Base-by-base conservation (phyloP, 257 asterid species). In the Thymus quinquecostatus region DNA sequence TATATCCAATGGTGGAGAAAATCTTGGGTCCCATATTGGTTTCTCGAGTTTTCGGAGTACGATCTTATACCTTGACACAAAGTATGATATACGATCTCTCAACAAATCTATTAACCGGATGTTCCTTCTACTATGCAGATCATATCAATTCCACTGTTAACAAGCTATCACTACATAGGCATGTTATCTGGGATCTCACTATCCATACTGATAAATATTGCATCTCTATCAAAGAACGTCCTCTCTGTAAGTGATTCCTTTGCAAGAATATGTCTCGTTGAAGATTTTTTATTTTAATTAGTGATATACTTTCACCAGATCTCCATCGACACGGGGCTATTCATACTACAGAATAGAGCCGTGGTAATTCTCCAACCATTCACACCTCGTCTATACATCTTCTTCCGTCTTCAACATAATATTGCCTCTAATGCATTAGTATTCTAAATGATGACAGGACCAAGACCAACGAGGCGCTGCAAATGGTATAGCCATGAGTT, bases 381-480 rank as follows among this genome's bases (percentile, higher is more conserved):
- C 21, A 21, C 21, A 21, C 21, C 21, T 21, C 21, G 21, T 21
- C 21, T 21, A 21, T 21, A 21, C 21, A 21, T 21, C 21, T 21
- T 21, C 21, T 21, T 21, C 21, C 5, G 5, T 3, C 5, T 36
- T 36, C 40, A 6, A 36, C 21, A 21, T 21, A 21, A 21, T 21
- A 21, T 21, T 21, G 21, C 21, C 21, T 21, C 21, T 21, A 21
- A 21, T 21, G 21, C 21, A 21, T 21, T 21, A 21, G 21, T 21
- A 21, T 21, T 21, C 4, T 36, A 36, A 36, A 59, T 72, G 71
- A 47, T 8, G 9, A 29, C 84, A 91, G 96, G 78, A 86, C 49
- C 97, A 89, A 79, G 82, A 86, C 61, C 95, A 91, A 82, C 86
- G 97, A 82, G 97, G 97, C 50, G 95, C 95, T 66, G 97, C 97